Evolutionary conservation across 306 rosid species (phyloP).

Genomic region (Prunus mira): DNA sequence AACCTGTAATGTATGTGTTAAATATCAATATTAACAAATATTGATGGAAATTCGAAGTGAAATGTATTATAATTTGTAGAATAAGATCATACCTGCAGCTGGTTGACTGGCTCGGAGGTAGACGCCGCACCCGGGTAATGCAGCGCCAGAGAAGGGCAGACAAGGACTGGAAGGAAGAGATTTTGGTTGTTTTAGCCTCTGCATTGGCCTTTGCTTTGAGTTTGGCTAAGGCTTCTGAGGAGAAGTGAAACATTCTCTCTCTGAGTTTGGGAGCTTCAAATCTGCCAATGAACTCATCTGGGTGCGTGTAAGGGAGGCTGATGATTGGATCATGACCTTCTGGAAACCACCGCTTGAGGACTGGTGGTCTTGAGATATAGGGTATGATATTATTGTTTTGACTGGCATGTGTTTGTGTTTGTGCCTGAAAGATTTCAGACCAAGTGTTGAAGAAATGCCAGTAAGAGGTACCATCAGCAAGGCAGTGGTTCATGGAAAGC

Average conservation of each 20-base stretch:
- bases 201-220: slow-evolving; percentile 57
- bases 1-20: not conserved
- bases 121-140: slow-evolving; percentile 40
- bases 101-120: slow-evolving; percentile 8
- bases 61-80: not conserved
- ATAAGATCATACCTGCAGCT: slow-evolving; percentile 21
- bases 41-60: not conserved
- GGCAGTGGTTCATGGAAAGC: slow-evolving; percentile 49
- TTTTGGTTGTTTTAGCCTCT: slow-evolving; percentile 25
- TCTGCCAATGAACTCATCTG: slow-evolving; percentile 41
- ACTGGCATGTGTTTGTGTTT: not conserved
- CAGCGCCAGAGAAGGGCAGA: slow-evolving; percentile 57
- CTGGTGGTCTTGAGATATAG: slow-evolving; percentile 28
- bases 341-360: slow-evolving; percentile 48
- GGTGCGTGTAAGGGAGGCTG: slow-evolving; percentile 47
- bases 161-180: slow-evolving; percentile 61
- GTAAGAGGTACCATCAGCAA: slow-evolving; percentile 53
- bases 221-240: slow-evolving; percentile 46
- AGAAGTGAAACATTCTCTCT: slow-evolving; percentile 56
- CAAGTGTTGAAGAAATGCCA: slow-evolving; percentile 58
- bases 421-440: slow-evolving; percentile 55
- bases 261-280: slow-evolving; percentile 36
- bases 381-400: not conserved
- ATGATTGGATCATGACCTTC: slow-evolving; percentile 29
- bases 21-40: not conserved